Conservation (phyloP, 805 yeast species). For the Candida morakotiae region DNA sequence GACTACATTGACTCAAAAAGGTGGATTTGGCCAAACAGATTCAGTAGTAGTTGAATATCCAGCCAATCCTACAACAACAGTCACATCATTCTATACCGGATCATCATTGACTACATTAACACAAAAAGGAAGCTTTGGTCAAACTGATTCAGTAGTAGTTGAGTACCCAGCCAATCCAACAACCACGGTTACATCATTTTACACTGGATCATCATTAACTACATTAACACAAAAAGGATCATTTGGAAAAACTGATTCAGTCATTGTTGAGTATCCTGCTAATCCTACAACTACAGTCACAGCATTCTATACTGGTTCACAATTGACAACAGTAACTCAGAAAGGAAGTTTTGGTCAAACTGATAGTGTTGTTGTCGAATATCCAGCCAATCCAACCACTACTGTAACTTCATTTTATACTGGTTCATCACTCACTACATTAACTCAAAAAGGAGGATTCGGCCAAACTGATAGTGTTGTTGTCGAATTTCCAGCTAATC, state of each 20-base stretch:
- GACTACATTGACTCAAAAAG: neutral
- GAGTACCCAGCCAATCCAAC: neutral
- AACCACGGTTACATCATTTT: neutral
- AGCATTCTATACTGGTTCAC: neutral
- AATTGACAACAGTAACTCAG: neutral
- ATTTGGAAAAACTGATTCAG: neutral
- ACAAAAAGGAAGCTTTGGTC: neutral
- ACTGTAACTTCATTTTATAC: neutral
- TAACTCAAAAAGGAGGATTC: neutral
- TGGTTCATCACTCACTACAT: neutral
- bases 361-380: neutral
- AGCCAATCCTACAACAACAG: neutral
- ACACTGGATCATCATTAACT: neutral
- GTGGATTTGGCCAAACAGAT: neutral
- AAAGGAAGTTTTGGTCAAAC: neutral
- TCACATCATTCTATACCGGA: neutral
- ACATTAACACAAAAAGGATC: neutral
- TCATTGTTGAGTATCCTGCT: neutral
- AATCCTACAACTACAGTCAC: neutral
- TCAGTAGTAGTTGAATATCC: neutral
- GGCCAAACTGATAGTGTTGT: neutral
- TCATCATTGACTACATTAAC: neutral
- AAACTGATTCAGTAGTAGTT: neutral
- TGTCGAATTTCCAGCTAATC: constrained; percentile 1
- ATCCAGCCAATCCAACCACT: constrained; percentile 3